A percentile compares a stretch with the other conserved stretches of the same genome.
phyloP scores from a whole-genome alignment of 2,329 filamentous ascomycete genomes.

The Chaetomium strumarium region DNA sequence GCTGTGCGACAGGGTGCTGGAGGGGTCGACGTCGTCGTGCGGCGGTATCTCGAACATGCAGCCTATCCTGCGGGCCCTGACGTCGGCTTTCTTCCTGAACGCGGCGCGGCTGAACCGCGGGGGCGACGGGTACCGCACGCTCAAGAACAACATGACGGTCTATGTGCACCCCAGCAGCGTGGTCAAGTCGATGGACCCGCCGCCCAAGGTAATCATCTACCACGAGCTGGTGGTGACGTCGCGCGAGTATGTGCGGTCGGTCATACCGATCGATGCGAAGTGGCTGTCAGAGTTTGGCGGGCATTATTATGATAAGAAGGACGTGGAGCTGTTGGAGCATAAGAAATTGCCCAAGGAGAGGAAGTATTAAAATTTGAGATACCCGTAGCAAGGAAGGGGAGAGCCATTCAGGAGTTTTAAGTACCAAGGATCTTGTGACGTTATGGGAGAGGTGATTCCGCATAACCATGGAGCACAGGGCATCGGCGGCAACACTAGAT shows the following conservation, averaged over 20 bases:
- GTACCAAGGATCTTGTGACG: no score
- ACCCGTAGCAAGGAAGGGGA: neutral
- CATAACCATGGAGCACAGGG: no score
- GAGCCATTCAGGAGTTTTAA: no score
- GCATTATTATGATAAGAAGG: slow-evolving; percentile 90
- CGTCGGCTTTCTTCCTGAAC: slow-evolving; percentile 91
- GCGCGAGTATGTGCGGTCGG: slow-evolving; percentile 89
- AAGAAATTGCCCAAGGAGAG: slow-evolving; percentile 51
- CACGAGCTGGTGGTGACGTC: slow-evolving; percentile 75
- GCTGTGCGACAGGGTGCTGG: slow-evolving; percentile 79
- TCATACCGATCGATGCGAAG: slow-evolving; percentile 74
- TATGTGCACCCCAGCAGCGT: slow-evolving; percentile 88
- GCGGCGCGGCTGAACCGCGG: slow-evolving; percentile 76
- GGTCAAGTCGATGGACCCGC: slow-evolving; percentile 70
- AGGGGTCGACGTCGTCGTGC: slow-evolving; percentile 65
- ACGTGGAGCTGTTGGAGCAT: slow-evolving; percentile 75
- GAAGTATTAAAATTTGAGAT: slow-evolving; percentile 20
- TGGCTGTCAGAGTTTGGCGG: slow-evolving; percentile 89
- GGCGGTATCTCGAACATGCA: slow-evolving; percentile 68
- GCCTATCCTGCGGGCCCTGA: slow-evolving; percentile 82
- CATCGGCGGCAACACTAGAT: no score
- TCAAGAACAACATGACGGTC: slow-evolving; percentile 84
- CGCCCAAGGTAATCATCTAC: slow-evolving; percentile 77
- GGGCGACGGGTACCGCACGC: slow-evolving; percentile 82
- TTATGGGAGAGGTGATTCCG: no score